Evolutionary conservation across 2,329 filamentous ascomycete species (phyloP), one percentile per base, ranked within the genome.

Genomic region (Zymoseptoria pseudotritici): DNA sequence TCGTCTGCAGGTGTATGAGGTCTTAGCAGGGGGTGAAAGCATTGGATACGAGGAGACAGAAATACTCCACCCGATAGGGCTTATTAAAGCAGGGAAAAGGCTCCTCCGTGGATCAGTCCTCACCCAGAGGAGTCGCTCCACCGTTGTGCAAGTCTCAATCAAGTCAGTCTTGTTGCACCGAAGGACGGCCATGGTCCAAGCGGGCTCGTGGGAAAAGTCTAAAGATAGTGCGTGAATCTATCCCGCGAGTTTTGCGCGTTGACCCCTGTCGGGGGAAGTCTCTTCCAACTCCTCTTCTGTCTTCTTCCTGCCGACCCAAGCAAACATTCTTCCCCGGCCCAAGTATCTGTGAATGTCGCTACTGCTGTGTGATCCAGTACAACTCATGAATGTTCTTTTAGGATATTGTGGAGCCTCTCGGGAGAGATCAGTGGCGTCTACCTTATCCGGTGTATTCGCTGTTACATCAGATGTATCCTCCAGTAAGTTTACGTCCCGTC

Each of bases 361-460:
- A 17, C 36, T 46, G 36, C 17, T 46, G 36, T 46, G 36, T n/a
- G 36, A 46, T 46, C 36, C 36, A 46, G 36, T n/a, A 46, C 36
- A 46, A n/a, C 36, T 46, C 36, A 58, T 58, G 54, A 61, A 57
- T 57, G 50, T 56, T 55, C 56, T 62, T 59, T 50, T 54, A 58
- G 50, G 62, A 13, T n/a, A n/a, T 46, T 13, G 36, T 46, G 36
- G 36, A 46, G 36, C 36, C 36, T 46, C 6, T n/a, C 36, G 36
- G 36, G 17, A 46, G 36, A 13, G 36, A 46, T 46, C 36, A 17
- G 36, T 46, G 17, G 36, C 36, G 36, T 46, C 36, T 46, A 6
- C 17, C 36, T 46, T 46, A n/a, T 46, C 17, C 36, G 36, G 36
- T 6, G 36, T n/a, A n/a, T 17, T 46, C 36, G 36, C 5, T 46